Base-by-base conservation (phyloP, 2,329 filamentous ascomycete species). In the Colletotrichum sublineola region DNA sequence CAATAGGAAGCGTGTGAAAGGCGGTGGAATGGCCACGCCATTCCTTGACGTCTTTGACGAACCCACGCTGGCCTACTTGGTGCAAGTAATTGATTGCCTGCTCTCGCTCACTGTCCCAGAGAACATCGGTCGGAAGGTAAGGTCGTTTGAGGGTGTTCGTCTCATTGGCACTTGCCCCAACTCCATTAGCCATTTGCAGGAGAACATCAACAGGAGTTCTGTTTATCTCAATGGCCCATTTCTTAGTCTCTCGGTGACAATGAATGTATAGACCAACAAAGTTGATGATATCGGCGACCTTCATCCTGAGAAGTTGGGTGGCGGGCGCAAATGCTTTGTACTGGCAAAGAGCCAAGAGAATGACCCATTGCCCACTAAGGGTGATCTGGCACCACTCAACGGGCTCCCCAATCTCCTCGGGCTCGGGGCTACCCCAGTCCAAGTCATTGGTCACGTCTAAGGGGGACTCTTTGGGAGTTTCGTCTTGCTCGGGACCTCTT, bases 1-100 rank as follows among this genome's bases (percentile, higher is more conserved):
- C 75, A 1, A 80, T 74, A 5, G 71, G 44, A 15, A 81, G 44
- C 7, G 68, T 66, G 12, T 80, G 50, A 57, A 81, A 81, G 31
- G 75, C 76, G 11, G 55, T 56, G 0, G 64, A 64, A 1, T 57
- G 63, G 1, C 73, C 71, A 8, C 66, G 60, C 68, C 75, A 79
- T 5, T 42, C 38, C 3, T 74, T 18, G 15, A 81, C 73, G 3
- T 64, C 50, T 0, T 36, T n/a, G 1, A 67, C 46, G 15, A 76
- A 62, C 0, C 46, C 40, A 0, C 31, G 42, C 5, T 77, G 70
- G 0, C 68, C 64, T 0, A 67, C 38, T 0, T 36, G 46, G 14
- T 53, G 42, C 46, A 80, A 24, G 50, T 78, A 81, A 8, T n/a
- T 12, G 1, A 57, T 24, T 0, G 76, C 78, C 2, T 48, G 60